These are phyloP conservation scores for Musa troglodytarum DNA, from an alignment of 176 grass and related monocot genomes.

Conservation along the genomic window DNA sequence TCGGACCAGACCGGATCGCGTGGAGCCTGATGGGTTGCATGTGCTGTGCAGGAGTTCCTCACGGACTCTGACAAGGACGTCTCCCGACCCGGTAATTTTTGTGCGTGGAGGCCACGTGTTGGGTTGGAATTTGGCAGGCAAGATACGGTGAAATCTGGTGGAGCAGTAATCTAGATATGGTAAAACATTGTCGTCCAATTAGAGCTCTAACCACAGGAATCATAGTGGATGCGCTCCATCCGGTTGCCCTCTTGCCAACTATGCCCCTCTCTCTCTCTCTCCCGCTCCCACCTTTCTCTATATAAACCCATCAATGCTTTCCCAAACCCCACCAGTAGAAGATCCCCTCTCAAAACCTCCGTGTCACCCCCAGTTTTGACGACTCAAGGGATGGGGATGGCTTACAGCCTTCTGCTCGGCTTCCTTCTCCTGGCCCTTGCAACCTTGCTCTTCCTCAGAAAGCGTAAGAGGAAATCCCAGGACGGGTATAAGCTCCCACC, in stretches of 20 bases:
- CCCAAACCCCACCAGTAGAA: neutral
- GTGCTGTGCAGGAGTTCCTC: no score
- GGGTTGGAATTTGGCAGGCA: no score
- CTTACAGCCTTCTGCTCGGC: slow-evolving; percentile 3
- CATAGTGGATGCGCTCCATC: neutral
- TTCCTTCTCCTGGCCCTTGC: slow-evolving; percentile 17
- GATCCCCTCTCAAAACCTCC: neutral
- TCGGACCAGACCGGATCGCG: no score
- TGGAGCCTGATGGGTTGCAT: no score
- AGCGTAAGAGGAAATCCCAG: slow-evolving; percentile 16
- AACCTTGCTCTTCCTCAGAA: slow-evolving; percentile 18
- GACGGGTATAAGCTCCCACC: slow-evolving; percentile 43
- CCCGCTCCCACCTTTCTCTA: neutral
- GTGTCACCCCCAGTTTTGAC: no score
- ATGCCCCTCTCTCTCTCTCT: neutral
- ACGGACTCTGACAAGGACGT: no score
- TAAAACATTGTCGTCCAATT: no score
- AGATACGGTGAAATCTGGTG: no score
- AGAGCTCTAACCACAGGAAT: neutral
- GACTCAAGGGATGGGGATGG: slow-evolving; percentile 26
- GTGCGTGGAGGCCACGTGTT: no score
- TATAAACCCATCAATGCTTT: neutral
- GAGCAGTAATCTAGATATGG: no score
- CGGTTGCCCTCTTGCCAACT: neutral
- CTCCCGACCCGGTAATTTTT: no score